phyloP scores from a whole-genome alignment of 1,284 basidiomycete genomes.

The Rhodotorula sp. region DNA sequence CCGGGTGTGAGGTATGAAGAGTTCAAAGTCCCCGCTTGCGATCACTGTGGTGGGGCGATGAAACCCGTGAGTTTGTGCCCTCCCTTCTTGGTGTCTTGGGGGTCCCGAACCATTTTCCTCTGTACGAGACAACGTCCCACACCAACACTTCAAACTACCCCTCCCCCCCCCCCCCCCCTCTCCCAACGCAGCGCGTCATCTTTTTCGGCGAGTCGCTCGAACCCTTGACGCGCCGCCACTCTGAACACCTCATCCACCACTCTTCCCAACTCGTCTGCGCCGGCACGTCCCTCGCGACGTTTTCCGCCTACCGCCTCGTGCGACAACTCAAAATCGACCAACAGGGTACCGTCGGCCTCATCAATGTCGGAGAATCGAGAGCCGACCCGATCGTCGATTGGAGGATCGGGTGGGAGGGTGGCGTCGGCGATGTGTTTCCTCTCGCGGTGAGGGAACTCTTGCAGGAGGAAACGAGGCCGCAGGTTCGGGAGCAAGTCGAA shows the following conservation, averaged over 20 bases:
- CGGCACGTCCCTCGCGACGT: conserved; percentile 87
- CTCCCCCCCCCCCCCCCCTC: neutral
- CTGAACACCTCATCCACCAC: conserved; percentile 53
- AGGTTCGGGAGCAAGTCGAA: conserved; percentile 51
- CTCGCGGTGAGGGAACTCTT: conserved; percentile 71
- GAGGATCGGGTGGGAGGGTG: conserved; percentile 37
- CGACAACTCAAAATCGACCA: conserved; percentile 68
- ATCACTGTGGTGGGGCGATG: conserved; percentile 30
- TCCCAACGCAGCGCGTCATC: conserved; percentile 30
- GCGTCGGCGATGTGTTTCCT: conserved; percentile 28
- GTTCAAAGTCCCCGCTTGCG: conserved; percentile 37
- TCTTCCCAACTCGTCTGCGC: conserved; percentile 70
- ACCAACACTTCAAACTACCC: neutral
- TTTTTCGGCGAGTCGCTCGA: conserved; percentile 43
- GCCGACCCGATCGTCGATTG: conserved; percentile 64
- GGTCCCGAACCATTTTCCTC: too few species aligned
- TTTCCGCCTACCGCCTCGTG: conserved; percentile 81
- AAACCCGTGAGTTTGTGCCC: conserved; percentile 27
- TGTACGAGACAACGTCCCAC: neutral
- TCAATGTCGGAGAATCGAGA: conserved; percentile 82
- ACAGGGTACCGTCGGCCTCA: conserved; percentile 70
- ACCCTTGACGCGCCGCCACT: conserved; percentile 29
- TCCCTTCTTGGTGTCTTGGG: too few species aligned
- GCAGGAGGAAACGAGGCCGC: conserved; percentile 53
- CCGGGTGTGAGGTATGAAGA: conserved; percentile 36